Percentiles rank a stretch among this genome's conserved stretches.
Conservation (phyloP, 139 green algal species). For the Tetradesmus obliquus region DNA sequence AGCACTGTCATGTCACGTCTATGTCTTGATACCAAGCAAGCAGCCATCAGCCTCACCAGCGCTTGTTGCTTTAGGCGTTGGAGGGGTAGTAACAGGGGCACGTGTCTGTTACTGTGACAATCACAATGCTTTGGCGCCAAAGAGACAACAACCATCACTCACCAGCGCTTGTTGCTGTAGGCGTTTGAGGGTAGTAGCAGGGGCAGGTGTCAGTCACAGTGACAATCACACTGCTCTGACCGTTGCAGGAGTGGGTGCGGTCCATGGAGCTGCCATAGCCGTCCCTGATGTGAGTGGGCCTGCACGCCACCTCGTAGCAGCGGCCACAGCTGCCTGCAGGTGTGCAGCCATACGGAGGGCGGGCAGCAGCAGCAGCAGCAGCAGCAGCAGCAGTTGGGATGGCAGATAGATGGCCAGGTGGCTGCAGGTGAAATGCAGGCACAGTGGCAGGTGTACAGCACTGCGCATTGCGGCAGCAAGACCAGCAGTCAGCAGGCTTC, state of each 20-base stretch:
- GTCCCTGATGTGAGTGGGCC: not conserved
- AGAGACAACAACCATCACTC: not conserved
- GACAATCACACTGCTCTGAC: not conserved
- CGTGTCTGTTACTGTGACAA: too few species aligned
- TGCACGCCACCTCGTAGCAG: slow-evolving; percentile 42
- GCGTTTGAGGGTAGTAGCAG: slow-evolving; percentile 60
- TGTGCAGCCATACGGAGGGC: not conserved
- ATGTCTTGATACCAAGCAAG: too few species aligned
- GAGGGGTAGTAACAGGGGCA: too few species aligned
- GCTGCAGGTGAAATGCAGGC: too few species aligned
- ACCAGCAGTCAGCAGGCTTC: not conserved
- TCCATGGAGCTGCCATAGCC: slow-evolving; percentile 19
- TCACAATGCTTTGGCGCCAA: too few species aligned
- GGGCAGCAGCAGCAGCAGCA: too few species aligned
- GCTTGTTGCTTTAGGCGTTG: too few species aligned
- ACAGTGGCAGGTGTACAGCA: not conserved
- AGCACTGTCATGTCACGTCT: too few species aligned
- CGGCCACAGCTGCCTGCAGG: slow-evolving; percentile 34
- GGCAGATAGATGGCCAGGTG: too few species aligned
- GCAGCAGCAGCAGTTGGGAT: too few species aligned
- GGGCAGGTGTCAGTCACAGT: slow-evolving; percentile 54
- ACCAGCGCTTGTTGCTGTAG: slow-evolving; percentile 55
- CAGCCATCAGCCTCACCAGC: too few species aligned
- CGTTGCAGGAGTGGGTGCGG: slow-evolving; percentile 36
- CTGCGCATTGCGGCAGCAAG: not conserved